phyloP scores from a whole-genome alignment of 1,284 basidiomycete species.

The Ustilago crameri region DNA sequence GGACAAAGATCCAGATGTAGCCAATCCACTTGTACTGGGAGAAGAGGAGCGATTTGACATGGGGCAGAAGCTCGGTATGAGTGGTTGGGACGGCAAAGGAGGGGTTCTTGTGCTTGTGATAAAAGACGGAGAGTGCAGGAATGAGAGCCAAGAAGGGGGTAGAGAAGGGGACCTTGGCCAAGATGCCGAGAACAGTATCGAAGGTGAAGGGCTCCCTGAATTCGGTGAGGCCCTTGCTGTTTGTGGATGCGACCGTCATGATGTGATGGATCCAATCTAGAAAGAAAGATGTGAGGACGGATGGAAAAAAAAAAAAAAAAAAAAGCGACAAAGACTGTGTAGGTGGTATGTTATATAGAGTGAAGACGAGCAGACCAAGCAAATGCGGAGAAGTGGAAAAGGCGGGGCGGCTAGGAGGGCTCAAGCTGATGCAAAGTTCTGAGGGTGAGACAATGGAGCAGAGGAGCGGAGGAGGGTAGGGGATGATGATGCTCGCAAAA shows the following conservation, averaged over 20 bases:
- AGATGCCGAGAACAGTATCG: constrained; percentile 46
- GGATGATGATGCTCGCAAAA: constrained; percentile 29
- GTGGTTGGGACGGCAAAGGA: constrained; percentile 4
- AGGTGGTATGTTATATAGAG: background rate
- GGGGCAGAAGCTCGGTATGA: constrained; percentile 15
- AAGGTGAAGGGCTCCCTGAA: constrained; percentile 55
- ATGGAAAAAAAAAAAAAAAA: background rate
- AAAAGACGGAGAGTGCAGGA: constrained; percentile 50
- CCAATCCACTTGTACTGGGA: constrained; percentile 57
- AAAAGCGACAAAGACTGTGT: background rate
- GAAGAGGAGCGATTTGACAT: constrained; percentile 44
- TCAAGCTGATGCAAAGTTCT: background rate
- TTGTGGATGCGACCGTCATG: constrained; percentile 17
- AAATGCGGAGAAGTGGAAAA: background rate
- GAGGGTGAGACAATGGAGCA: background rate
- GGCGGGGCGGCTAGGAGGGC: background rate
- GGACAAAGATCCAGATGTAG: constrained; percentile 47
- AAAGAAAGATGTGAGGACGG: background rate
- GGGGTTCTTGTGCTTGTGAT: constrained; percentile 42
- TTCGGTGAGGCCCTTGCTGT: constrained; percentile 12
- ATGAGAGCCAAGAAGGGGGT: constrained; percentile 56
- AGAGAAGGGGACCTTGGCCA: constrained; percentile 56
- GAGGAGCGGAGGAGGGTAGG: background rate
- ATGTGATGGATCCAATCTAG: background rate
- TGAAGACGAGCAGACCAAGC: background rate